Percentiles rank a stretch among this genome's conserved stretches.
Conservation (phyloP, 2,329 filamentous ascomycete species). For the Dothideomycetes sp. region DNA sequence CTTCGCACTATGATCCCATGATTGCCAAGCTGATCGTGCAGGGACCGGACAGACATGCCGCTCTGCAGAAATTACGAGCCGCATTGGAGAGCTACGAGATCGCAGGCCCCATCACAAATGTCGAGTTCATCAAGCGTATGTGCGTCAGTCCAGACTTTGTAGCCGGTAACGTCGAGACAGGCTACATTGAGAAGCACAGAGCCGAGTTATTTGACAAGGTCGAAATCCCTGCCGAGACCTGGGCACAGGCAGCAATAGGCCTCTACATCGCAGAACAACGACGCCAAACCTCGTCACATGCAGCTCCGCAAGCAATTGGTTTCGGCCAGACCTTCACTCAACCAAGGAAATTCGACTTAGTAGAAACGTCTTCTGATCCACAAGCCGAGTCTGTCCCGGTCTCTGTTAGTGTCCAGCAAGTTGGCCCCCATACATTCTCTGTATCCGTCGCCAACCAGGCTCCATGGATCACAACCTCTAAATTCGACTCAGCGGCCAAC, state of each 20-base stretch:
- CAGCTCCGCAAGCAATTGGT: conserved; percentile 38
- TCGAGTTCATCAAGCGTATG: conserved; percentile 87
- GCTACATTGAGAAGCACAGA: conserved; percentile 85
- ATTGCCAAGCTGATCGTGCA: conserved; percentile 94
- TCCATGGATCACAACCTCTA: conserved; percentile 33
- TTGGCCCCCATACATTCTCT: conserved; percentile 38
- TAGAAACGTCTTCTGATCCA: conserved; percentile 28
- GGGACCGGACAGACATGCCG: conserved; percentile 64
- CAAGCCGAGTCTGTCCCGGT: conserved; percentile 20
- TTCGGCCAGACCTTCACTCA: conserved; percentile 52
- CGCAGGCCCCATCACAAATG: conserved; percentile 85
- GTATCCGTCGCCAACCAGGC: conserved; percentile 28
- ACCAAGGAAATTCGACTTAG: conserved; percentile 49
- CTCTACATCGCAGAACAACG: conserved; percentile 40
- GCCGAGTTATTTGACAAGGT: conserved; percentile 63
- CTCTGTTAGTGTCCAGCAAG: conserved; percentile 40
- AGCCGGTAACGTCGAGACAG: conserved; percentile 81
- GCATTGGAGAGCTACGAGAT: conserved; percentile 86
- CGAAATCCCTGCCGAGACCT: conserved; percentile 57
- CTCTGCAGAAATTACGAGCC: conserved; percentile 68
- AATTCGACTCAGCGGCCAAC: conserved; percentile 33
- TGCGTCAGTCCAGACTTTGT: conserved; percentile 76
- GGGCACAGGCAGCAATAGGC: conserved; percentile 77
- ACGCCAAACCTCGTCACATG: conserved; percentile 18
- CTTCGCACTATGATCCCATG: conserved; percentile 96